Base-by-base conservation (phyloP, 768 basidiomycete genomes). In the Trametes cingulata region DNA sequence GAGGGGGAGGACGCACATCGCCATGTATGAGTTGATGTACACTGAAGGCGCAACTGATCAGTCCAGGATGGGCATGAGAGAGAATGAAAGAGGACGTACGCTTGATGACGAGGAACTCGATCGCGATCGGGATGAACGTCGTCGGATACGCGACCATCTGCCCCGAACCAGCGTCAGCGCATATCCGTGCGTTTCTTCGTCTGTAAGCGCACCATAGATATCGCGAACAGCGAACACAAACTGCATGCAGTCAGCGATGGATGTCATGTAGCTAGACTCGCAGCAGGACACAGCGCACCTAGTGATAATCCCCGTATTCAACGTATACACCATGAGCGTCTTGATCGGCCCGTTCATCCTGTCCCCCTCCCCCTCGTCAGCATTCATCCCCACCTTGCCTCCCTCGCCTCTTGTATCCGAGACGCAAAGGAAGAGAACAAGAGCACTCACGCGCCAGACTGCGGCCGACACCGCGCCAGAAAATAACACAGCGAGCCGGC, bases 11-110 rank as follows among this genome's bases (percentile, higher is more conserved):
- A 27, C 60, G 40, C 24, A 67, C 65, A 67, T 64, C 5, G 65
- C 65, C 41, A 67, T 35, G 49, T 61, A 67, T 9, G 65, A 67
- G 58, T 67, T 67, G 49, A 67, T 63, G 58, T 67, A 67, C 27
- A 67, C 65, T 67, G 36, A 8, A 0, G 15, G 12, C 17, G 20
- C 36, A 7, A 1, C 9, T 22, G 35, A 37, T 48, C 2, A 37
- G 39, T 20, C 4, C 15, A 27, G 12, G 19, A n/a, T n/a, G 20
- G 25, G 8, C 24, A 9, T 7, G 27, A 9, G 27, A 17, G 2
- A 12, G 20, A 37, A 15, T n/a, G n/a, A 37, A 25, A 41, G 3
- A 17, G 42, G 22, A 52, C 65, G 17, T 37, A 67, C 65, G 33
- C 41, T 67, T 67, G 49, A 63, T 64, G 15, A 67, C 47, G 19